Conservation (phyloP, 768 basidiomycete species). For the Pholiota molesta region DNA sequence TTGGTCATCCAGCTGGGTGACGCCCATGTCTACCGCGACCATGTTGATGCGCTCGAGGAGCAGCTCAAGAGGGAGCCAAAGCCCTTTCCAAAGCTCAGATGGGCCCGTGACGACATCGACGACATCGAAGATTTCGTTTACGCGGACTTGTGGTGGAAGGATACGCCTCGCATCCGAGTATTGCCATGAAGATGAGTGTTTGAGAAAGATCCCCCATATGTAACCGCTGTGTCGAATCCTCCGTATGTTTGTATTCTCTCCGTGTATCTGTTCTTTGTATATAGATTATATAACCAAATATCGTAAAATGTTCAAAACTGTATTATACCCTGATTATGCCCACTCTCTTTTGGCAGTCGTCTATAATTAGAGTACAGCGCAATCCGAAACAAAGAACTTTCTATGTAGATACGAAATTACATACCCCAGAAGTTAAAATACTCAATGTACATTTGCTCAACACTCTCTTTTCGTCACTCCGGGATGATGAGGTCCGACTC, state of each 20-base stretch:
- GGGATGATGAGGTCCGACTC: too few relatives aligned
- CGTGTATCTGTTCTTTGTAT: not conserved
- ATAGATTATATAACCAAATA: too few relatives aligned
- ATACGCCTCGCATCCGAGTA: conserved; percentile 80
- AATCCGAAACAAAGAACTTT: not conserved
- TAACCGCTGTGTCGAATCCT: not conserved
- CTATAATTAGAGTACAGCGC: not conserved
- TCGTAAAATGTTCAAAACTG: too few relatives aligned
- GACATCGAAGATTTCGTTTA: conserved; percentile 82
- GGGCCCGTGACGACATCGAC: conserved; percentile 62
- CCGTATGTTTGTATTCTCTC: not conserved
- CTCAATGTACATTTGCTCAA: too few relatives aligned
- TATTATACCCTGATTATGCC: too few relatives aligned
- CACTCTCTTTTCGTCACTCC: too few relatives aligned
- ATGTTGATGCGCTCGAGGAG: conserved; percentile 81
- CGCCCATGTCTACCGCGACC: conserved; percentile 94
- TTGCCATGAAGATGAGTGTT: conserved; percentile 97
- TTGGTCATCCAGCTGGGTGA: conserved; percentile 96
- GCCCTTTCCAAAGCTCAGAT: conserved; percentile 81
- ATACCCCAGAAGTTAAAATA: too few relatives aligned
- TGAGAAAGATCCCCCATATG: conserved; percentile 29
- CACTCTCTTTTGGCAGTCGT: not conserved
- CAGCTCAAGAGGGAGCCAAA: conserved; percentile 82
- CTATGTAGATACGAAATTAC: too few relatives aligned
- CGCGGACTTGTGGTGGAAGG: conserved; percentile 88